phyloP scores from a whole-genome alignment of 2,329 filamentous ascomycete genomes.

The Byssoonygena ceratinophila region DNA sequence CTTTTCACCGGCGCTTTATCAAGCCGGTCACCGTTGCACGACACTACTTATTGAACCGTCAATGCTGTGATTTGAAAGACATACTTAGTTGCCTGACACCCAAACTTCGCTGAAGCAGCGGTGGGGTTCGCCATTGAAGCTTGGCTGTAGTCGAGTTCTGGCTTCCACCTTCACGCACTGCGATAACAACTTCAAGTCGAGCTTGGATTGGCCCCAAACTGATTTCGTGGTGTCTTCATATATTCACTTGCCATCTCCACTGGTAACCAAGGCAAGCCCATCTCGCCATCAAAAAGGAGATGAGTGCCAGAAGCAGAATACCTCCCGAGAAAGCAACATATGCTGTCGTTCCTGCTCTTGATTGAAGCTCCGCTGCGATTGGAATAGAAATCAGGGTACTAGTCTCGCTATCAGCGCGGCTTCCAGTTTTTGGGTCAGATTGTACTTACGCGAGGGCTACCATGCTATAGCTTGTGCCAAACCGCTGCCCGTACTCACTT shows the following conservation, averaged over 20 bases:
- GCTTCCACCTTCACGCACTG: too few relatives aligned
- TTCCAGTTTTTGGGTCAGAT: neutral
- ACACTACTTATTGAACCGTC: too few relatives aligned
- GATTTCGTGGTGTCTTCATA: neutral
- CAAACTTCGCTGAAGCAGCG: too few relatives aligned
- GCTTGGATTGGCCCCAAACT: too few relatives aligned
- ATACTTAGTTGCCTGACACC: too few relatives aligned
- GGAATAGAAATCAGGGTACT: neutral
- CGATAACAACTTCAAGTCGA: too few relatives aligned
- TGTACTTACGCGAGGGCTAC: slow-evolving; percentile 9
- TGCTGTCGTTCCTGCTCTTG: neutral
- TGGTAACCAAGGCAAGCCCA: neutral
- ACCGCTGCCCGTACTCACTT: slow-evolving; percentile 23
- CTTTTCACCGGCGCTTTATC: too few relatives aligned
- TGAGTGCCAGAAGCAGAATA: neutral
- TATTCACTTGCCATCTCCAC: neutral
- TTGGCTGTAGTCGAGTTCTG: too few relatives aligned
- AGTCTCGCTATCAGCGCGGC: neutral
- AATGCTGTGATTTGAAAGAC: too few relatives aligned
- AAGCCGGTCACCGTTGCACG: too few relatives aligned
- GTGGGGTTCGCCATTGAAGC: too few relatives aligned
- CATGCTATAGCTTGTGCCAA: slow-evolving; percentile 22
- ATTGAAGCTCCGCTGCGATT: neutral
- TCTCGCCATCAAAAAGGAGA: neutral
- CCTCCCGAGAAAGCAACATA: slow-evolving; percentile 1